These are phyloP conservation scores for Camelina laxa DNA, from an alignment of 345 rosid species.

Conservation along the genomic window DNA sequence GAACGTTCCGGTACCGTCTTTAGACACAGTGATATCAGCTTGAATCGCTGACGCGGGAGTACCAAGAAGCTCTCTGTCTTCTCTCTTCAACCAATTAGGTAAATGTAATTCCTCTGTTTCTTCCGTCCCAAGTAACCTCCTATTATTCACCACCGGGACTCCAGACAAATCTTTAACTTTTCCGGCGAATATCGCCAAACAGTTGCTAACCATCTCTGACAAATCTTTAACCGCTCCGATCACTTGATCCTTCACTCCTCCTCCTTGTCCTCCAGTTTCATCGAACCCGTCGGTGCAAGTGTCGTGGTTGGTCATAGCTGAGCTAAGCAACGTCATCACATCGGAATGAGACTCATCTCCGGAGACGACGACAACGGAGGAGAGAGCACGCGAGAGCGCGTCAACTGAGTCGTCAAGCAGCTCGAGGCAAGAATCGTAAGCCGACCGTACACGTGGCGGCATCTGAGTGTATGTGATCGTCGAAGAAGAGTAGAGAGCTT, in stretches of 20 bases:
- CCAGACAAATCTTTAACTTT: slow-evolving; percentile 62
- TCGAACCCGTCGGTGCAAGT: slow-evolving; percentile 87
- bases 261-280: slow-evolving; percentile 45
- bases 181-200: slow-evolving; percentile 73
- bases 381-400: slow-evolving; percentile 71
- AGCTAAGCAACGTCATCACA: slow-evolving; percentile 95
- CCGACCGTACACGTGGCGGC: slow-evolving; percentile 71
- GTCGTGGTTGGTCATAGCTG: slow-evolving; percentile 92
- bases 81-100: slow-evolving; percentile 74
- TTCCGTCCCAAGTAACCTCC: slow-evolving; percentile 50
- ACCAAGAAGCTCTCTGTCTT: slow-evolving; percentile 66
- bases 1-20: slow-evolving; percentile 78
- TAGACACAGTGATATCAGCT: slow-evolving; percentile 82
- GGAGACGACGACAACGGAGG: slow-evolving; percentile 48
- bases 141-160: slow-evolving; percentile 80
- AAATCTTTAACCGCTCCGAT: slow-evolving; percentile 60
- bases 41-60: slow-evolving; percentile 63
- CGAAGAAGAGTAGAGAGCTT: slow-evolving; percentile 69
- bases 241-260: slow-evolving; percentile 70
- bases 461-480: slow-evolving; percentile 59
- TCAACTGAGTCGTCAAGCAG: slow-evolving; percentile 85
- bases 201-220: slow-evolving; percentile 90
- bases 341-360: slow-evolving; percentile 48
- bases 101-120: slow-evolving; percentile 50
- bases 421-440: slow-evolving; percentile 90